Base-by-base conservation (phyloP, 192 early-diverging fungal genomes). In the Paraglomus brasilianum region DNA sequence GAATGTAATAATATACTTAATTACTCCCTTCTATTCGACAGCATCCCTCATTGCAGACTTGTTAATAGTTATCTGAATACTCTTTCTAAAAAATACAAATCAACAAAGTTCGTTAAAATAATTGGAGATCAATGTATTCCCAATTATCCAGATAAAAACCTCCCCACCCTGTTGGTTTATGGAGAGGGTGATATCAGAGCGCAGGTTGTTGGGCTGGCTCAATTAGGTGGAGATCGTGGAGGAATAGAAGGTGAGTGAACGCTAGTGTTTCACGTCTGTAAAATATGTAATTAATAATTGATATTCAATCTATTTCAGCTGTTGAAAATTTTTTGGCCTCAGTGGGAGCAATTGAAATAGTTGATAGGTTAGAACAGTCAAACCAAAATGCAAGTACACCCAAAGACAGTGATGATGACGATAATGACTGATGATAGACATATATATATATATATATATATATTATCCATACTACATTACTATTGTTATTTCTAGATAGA, bases 71-170 rank as follows among this genome's bases (percentile, higher is more conserved):
- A 88, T 66, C 78, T 98, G 51, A 83, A 86, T 15, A 82, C 82
- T 62, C 74, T 95, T 9, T 92, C 93, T 2, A 60, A 66, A 41
- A 85, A 85, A 76, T 88, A 97, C 80, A 86, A 86, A 24, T 83
- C 92, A 5, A 92, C 89, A 63, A 99, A 99, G 82, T 99, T 99
- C 79, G 66, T 92, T 50, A 96, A 95, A 73, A 97, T 97, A 70
- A 81, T 94, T 21, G 92, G 88, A 9, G 91, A 93, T 67, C 92
- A 95, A 70, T 96, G 95, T 79, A 96, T 98, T 70, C 90, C 89
- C 44, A 92, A 94, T 67, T 99, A 96, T 72, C 97, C 97, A 2
- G 97, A 99, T 75, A 78, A 75, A 30, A 92, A 92, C 74, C 65
- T 93, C 59, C 93, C 91, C 8, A 97, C 97, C 0, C 74, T 99